Evolutionary conservation across 345 rosid species (phyloP).

Genomic region (Euphorbia tirucalli): DNA sequence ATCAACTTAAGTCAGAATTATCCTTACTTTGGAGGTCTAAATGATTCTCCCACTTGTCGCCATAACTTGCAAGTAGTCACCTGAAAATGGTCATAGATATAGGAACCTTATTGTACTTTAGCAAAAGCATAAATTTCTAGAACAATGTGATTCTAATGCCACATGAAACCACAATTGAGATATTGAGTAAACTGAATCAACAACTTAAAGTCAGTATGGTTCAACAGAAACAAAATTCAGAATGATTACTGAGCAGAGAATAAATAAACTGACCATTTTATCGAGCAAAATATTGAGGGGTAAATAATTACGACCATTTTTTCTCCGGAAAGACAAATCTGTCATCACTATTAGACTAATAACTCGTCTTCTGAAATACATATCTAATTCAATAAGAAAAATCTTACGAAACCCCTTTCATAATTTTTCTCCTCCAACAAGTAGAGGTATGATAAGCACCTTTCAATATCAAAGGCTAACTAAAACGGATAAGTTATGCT

Average conservation of each 20-base stretch:
- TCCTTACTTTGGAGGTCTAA: conserved; percentile 77
- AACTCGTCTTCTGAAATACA: background rate
- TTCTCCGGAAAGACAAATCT: background rate
- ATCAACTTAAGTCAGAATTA: background rate
- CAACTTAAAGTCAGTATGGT: background rate
- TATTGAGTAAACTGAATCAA: background rate
- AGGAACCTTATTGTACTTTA: background rate
- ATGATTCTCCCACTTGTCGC: conserved; percentile 85
- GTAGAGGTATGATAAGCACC: background rate
- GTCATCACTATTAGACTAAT: background rate
- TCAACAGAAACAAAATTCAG: background rate
- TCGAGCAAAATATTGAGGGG: background rate
- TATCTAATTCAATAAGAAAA: no score
- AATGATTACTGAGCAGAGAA: background rate
- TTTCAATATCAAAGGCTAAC: background rate
- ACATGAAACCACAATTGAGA: background rate
- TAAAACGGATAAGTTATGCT: background rate
- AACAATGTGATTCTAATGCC: background rate
- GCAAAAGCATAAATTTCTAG: background rate
- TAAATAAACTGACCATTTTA: background rate
- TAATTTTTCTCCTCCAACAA: background rate
- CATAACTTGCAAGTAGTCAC: conserved; percentile 70
- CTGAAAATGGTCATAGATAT: conserved; percentile 19
- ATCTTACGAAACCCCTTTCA: background rate
- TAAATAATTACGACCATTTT: background rate